A percentile compares a stretch with the other conserved stretches of the same genome.
Evolutionary conservation across 2,329 filamentous ascomycete species (phyloP).

Genomic region (Aspergillus neoniger): DNA sequence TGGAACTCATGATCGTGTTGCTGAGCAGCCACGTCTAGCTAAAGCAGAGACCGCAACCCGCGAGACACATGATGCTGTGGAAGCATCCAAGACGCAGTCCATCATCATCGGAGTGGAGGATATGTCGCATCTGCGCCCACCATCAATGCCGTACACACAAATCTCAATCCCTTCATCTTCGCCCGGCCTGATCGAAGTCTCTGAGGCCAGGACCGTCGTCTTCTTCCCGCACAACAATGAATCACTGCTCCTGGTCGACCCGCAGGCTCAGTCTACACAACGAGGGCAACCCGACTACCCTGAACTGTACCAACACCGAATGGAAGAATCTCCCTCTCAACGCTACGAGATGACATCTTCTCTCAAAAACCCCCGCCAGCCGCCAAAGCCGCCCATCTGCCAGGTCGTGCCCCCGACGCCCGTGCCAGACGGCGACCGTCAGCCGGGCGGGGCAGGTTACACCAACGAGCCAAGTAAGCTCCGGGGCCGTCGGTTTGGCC

Average conservation of each 20-base stretch:
- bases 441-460: conserved; percentile 27
- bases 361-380: conserved; percentile 59
- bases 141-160: conserved; percentile 52
- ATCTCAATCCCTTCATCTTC: conserved; percentile 52
- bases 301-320: conserved; percentile 23
- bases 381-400: conserved; percentile 59
- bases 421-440: conserved; percentile 43
- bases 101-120: conserved; percentile 42
- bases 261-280: conserved; percentile 38
- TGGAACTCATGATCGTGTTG: conserved; percentile 24
- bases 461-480: conserved; percentile 24
- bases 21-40: conserved; percentile 21
- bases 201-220: conserved; percentile 61
- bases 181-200: conserved; percentile 58
- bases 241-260: conserved; percentile 65
- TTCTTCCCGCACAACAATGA: conserved; percentile 66
- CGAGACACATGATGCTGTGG: conserved; percentile 21
- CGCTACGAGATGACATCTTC: conserved; percentile 54
- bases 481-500: conserved; percentile 36
- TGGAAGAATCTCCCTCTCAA: conserved; percentile 26
- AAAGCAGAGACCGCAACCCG: conserved; percentile 26
- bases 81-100: conserved; percentile 39
- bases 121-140: conserved; percentile 46
- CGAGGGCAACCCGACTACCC: conserved; percentile 26
- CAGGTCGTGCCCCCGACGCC: conserved; percentile 60